Evolutionary conservation across 1,139 yeast species (phyloP).

Genomic region (Geotrichum klebahnii): DNA sequence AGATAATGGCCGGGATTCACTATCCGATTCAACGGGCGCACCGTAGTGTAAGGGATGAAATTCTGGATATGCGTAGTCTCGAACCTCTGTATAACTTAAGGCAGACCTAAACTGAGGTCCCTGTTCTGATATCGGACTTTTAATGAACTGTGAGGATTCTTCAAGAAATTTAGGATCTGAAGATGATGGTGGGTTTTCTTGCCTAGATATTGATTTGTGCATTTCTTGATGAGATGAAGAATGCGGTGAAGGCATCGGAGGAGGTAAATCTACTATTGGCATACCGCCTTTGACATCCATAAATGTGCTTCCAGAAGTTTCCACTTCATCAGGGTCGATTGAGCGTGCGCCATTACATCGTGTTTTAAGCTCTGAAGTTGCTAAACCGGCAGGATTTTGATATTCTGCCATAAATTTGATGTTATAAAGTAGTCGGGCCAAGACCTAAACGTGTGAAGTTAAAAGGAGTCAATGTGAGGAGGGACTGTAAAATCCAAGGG

Average conservation of each 20-base stretch:
- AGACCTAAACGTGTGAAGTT: too few relatives aligned
- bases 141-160: constrained; percentile 8
- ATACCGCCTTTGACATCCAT: neutral
- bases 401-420: constrained; percentile 1
- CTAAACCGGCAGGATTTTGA: neutral
- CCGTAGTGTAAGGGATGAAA: constrained; percentile 67
- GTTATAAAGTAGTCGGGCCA: neutral
- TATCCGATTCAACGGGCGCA: constrained; percentile 26
- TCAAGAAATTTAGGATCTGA: neutral
- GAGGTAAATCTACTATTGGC: constrained; percentile 2
- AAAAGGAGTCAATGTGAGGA: too few relatives aligned
- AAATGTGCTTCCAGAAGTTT: constrained; percentile 2
- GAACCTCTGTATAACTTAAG: constrained; percentile 46
- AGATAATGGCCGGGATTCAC: constrained; percentile 3
- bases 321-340: neutral
- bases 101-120: constrained; percentile 36
- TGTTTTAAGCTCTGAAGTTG: neutral
- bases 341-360: neutral
- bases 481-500: too few relatives aligned
- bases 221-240: neutral
- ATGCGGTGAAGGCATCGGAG: neutral
- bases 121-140: constrained; percentile 11
- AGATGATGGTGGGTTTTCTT: neutral
- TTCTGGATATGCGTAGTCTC: constrained; percentile 73
- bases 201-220: neutral